Evolutionary conservation across 352 stramenopile genomes (phyloP).

Genomic region (Phytopythium delawarense): DNA sequence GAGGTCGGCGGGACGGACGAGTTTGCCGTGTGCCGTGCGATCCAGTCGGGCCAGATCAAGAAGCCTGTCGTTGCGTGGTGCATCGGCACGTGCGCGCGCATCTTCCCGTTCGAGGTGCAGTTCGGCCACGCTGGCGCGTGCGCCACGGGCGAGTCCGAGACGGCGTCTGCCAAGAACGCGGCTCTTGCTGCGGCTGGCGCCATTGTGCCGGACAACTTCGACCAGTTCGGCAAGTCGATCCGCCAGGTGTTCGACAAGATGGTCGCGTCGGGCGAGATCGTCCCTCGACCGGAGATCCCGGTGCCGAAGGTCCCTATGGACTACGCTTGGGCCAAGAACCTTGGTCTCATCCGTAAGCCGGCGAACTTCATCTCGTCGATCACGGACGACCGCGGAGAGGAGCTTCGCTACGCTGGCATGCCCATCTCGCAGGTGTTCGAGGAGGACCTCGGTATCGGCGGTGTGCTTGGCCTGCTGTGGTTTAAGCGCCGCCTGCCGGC

Average conservation of each 20-base stretch:
- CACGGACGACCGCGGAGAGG: slow-evolving; percentile 95
- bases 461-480: slow-evolving; percentile 94
- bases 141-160: slow-evolving; percentile 92
- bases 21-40: slow-evolving; percentile 93
- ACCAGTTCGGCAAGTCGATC: slow-evolving; percentile 93
- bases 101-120: slow-evolving; percentile 97
- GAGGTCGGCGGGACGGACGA: slow-evolving; percentile 96
- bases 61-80: slow-evolving; percentile 98
- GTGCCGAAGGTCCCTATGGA: slow-evolving; percentile 96
- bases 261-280: slow-evolving; percentile 70
- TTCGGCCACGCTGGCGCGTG: slow-evolving; percentile 95
- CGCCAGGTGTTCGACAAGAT: slow-evolving; percentile 88
- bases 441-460: slow-evolving; percentile 92
- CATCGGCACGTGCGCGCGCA: slow-evolving; percentile 96
- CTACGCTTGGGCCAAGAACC: slow-evolving; percentile 95
- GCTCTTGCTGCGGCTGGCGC: slow-evolving; percentile 88
- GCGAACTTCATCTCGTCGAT: slow-evolving; percentile 98
- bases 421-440: slow-evolving; percentile 95
- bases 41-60: slow-evolving; percentile 92
- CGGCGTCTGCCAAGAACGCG: slow-evolving; percentile 92
- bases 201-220: slow-evolving; percentile 93
- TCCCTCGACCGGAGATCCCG: slow-evolving; percentile 85
- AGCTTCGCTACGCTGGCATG: slow-evolving; percentile 94
- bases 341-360: slow-evolving; percentile 95
- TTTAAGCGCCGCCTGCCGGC: slow-evolving; percentile 90